A percentile compares a stretch with the other conserved stretches of the same genome.
Evolutionary conservation across 257 asterid genomes (phyloP).

Genomic region (Haberlea rhodopensis): DNA sequence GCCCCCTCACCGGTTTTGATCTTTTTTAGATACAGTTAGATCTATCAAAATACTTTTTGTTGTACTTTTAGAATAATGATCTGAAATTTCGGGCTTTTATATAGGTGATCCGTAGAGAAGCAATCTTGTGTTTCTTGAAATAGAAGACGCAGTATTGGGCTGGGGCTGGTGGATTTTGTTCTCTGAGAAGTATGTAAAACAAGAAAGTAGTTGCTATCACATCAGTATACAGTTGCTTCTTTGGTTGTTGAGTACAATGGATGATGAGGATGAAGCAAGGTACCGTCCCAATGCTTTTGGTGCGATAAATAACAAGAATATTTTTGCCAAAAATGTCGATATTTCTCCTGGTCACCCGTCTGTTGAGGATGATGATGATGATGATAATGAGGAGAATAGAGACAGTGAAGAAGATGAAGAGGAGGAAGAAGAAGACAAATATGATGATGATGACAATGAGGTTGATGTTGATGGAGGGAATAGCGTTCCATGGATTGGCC

Average conservation of each 20-base stretch:
- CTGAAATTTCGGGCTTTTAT: slow-evolving; percentile 8
- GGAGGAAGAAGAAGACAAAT: slow-evolving; percentile 33
- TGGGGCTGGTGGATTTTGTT: not conserved
- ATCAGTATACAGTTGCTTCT: not conserved
- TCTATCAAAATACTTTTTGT: not conserved
- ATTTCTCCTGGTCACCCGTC: slow-evolving; percentile 22
- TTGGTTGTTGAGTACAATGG: slow-evolving; percentile 20
- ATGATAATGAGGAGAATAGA: slow-evolving; percentile 21
- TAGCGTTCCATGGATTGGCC: slow-evolving; percentile 43
- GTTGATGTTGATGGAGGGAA: slow-evolving; percentile 40
- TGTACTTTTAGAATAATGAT: slow-evolving; percentile 13
- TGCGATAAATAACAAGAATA: slow-evolving; percentile 33
- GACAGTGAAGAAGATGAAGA: slow-evolving; percentile 25
- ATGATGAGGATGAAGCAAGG: slow-evolving; percentile 19
- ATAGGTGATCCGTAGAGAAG: slow-evolving; percentile 10
- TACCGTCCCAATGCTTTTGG: slow-evolving; percentile 27
- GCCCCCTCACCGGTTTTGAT: not conserved
- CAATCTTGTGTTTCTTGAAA: slow-evolving; percentile 12
- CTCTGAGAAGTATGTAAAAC: not conserved
- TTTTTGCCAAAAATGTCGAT: slow-evolving; percentile 27
- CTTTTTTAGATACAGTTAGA: not conserved
- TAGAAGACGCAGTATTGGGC: slow-evolving; percentile 21
- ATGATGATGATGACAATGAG: slow-evolving; percentile 39
- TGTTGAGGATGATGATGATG: slow-evolving; percentile 22
- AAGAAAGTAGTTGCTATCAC: not conserved